These are phyloP conservation scores for Alternaria burnsii DNA, from an alignment of 2,329 filamentous ascomycete species.

Conservation along the genomic window DNA sequence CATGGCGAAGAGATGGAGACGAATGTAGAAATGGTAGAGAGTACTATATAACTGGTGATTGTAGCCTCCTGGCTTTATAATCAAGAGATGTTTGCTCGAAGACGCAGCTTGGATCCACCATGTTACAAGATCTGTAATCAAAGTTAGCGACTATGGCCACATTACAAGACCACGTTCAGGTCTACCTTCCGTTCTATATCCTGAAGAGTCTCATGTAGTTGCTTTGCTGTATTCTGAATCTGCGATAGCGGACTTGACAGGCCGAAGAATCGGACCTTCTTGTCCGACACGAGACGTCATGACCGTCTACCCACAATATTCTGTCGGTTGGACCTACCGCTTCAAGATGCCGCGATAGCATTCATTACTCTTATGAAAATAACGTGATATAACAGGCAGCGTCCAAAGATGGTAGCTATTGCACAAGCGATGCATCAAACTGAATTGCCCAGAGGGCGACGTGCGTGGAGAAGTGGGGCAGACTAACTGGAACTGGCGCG, in stretches of 20 bases:
- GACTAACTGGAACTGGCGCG: constrained; percentile 13
- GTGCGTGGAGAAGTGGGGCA: constrained; percentile 21
- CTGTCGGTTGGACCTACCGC: constrained; percentile 5
- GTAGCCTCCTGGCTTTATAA: neutral
- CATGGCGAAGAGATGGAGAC: neutral
- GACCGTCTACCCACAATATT: neutral
- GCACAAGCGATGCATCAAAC: constrained; percentile 17
- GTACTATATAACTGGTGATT: no score
- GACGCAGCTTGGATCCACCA: neutral
- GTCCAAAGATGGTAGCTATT: constrained; percentile 11
- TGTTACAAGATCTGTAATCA: neutral
- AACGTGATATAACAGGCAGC: neutral
- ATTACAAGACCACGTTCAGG: neutral
- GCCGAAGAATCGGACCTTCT: constrained; percentile 8
- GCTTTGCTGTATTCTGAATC: neutral
- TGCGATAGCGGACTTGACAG: neutral
- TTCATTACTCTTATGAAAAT: neutral
- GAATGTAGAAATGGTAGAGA: neutral
- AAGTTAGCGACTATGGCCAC: neutral
- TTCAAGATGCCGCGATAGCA: neutral
- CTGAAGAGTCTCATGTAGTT: neutral
- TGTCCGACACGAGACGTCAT: neutral
- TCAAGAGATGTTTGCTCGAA: neutral
- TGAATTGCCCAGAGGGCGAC: constrained; percentile 7
- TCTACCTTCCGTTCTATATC: no score